Evolutionary conservation across 768 basidiomycete species (phyloP), one percentile per base, ranked within the genome.

Genomic region (Gloeopeniophorella convolvens): DNA sequence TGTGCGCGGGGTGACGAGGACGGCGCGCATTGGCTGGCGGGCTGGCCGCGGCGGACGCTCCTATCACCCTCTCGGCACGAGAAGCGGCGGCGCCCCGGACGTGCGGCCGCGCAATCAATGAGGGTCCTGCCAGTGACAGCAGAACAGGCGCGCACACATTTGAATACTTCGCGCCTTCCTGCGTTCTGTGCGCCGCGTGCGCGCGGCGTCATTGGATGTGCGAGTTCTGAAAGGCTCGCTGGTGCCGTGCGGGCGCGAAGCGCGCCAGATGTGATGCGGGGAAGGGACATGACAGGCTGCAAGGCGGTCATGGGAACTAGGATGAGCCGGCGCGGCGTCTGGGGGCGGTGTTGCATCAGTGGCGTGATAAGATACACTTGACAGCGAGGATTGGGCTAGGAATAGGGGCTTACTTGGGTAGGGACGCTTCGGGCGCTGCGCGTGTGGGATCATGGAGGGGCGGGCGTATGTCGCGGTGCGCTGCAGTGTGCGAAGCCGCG

Each of bases 231-330:
- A 20, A 13, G 28, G 13, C 37, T 31, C 26, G n/a, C 5, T n/a
- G n/a, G 30, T 21, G 40, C 24, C 42, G 31, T 26, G 12, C 37
- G n/a, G 23, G 42, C 21, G 47, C 37, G 20, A 5, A 9, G 30
- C 50, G 11, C 42, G 39, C 30, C 39, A 31, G 51, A 52, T 52
- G 39, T 47, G 51, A 52, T 52, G 51, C 33, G 6, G 36, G 32
- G 2, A 5, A 42, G 5, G 31, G 18, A 33, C 39, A 32, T 41
- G 20, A 45, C 9, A 28, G 37, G 24, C 11, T 16, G 18, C 3
- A 26, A 16, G 12, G 15, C 31, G 31, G 37, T 40, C 50, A 40
- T 28, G 50, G 32, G 50, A 13, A 16, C 36, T 31, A 18, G 10
- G 31, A 32, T 20, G 12, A 9, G 21, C 21, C 21, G 39, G 37